phyloP scores from a whole-genome alignment of 2,329 filamentous ascomycete species.

The Talaromyces sp. region DNA sequence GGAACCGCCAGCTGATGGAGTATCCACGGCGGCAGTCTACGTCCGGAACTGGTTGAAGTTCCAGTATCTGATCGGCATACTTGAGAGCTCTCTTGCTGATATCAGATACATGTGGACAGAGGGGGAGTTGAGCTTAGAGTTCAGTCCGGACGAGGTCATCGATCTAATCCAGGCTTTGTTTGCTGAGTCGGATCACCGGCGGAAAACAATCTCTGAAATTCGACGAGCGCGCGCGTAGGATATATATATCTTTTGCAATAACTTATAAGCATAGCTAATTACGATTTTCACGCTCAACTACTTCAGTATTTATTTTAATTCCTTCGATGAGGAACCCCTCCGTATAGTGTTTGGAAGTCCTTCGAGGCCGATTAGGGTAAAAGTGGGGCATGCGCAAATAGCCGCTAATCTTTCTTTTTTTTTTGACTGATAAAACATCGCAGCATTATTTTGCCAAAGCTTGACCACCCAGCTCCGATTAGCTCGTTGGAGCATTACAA shows the following conservation, averaged over 20 bases:
- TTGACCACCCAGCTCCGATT: not conserved
- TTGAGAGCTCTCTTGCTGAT: conserved; percentile 59
- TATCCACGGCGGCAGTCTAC: conserved; percentile 57
- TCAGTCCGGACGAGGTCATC: conserved; percentile 56
- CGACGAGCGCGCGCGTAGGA: conserved; percentile 27
- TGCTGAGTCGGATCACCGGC: conserved; percentile 56
- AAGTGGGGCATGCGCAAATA: not conserved
- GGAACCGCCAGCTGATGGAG: conserved; percentile 28
- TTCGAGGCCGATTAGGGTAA: not conserved
- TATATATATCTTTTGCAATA: not conserved
- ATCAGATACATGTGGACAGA: conserved; percentile 63
- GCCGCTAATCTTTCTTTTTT: conserved; percentile 1
- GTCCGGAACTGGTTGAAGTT: conserved; percentile 61
- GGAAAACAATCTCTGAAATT: conserved; percentile 56
- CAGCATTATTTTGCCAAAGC: not conserved
- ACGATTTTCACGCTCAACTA: not conserved
- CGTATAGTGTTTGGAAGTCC: not conserved
- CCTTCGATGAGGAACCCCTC: not conserved
- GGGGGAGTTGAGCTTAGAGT: conserved; percentile 59
- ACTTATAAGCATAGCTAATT: not conserved
- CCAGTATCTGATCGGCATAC: conserved; percentile 58
- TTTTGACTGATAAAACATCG: not conserved
- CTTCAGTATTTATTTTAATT: not conserved
- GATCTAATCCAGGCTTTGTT: conserved; percentile 61
- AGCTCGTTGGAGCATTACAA: not conserved